Percentiles rank a stretch among this genome's conserved stretches.
Evolutionary conservation across 1,284 basidiomycete species (phyloP).

Genomic region (Fistulinella cinereoalba): DNA sequence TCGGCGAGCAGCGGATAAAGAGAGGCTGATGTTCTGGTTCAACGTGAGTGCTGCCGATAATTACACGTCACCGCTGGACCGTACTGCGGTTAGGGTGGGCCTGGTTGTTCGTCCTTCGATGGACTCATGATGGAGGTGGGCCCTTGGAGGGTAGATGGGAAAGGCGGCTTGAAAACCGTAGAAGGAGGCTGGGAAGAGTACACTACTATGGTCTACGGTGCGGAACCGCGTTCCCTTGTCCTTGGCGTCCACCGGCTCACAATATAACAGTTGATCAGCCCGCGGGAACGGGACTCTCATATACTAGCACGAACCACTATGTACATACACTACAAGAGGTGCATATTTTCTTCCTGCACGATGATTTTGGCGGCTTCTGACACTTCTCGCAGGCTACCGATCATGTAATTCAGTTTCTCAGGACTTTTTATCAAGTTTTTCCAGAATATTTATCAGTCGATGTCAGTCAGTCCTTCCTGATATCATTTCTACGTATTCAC

Average conservation of each 20-base stretch:
- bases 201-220: constrained; percentile 91
- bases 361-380: not conserved
- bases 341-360: not conserved
- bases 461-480: constrained; percentile 48
- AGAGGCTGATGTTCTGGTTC: constrained; percentile 94
- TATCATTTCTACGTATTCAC: constrained; percentile 6
- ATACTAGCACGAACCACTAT: constrained; percentile 82
- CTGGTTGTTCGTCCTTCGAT: constrained; percentile 96
- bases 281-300: constrained; percentile 93
- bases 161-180: constrained; percentile 74
- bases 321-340: constrained; percentile 79
- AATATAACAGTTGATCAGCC: constrained; percentile 80
- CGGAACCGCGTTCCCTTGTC: constrained; percentile 28
- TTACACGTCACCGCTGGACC: constrained; percentile 1
- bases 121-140: constrained; percentile 98
- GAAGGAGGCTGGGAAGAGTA: constrained; percentile 99
- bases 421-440: constrained; percentile 87
- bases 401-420: constrained; percentile 83
- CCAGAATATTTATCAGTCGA: constrained; percentile 85
- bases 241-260: constrained; percentile 10
- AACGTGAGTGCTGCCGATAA: constrained; percentile 58
- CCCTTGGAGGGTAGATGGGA: constrained; percentile 81
- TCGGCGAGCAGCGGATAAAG: constrained; percentile 80
- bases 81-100: constrained; percentile 66
- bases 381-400: constrained; percentile 58